Conservation (phyloP, 139 green algal species). For the Trebouxia sp. region DNA sequence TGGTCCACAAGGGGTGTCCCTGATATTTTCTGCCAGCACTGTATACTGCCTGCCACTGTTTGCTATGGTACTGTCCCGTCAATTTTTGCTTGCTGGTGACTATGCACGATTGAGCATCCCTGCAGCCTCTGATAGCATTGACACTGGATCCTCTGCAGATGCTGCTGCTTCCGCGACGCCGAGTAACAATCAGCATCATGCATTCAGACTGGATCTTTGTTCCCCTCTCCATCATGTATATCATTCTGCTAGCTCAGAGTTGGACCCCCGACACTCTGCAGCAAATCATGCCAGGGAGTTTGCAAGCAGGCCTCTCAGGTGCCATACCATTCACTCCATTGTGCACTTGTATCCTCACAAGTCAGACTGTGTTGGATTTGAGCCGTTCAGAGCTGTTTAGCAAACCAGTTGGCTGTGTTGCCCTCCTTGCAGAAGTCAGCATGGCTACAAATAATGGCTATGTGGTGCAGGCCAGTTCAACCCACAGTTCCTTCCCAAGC, state of each 20-base stretch:
- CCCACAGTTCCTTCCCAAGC: slow-evolving; percentile 74
- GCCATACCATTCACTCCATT: background rate
- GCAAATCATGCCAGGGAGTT: slow-evolving; percentile 71
- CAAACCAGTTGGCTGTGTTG: background rate
- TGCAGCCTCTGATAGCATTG: background rate
- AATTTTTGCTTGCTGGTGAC: background rate
- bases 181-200: background rate
- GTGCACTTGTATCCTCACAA: background rate
- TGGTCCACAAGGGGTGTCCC: background rate
- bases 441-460: background rate
- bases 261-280: slow-evolving; percentile 71
- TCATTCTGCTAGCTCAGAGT: slow-evolving; percentile 54
- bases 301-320: slow-evolving; percentile 60
- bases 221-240: slow-evolving; percentile 43
- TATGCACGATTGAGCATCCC: background rate
- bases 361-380: background rate
- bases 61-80: slow-evolving; percentile 13
- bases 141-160: background rate
- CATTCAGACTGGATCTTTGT: slow-evolving; percentile 4
- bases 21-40: slow-evolving; percentile 26
- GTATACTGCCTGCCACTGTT: slow-evolving; percentile 17
- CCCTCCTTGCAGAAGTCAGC: background rate
- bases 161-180: slow-evolving; percentile 1
- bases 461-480: slow-evolving; percentile 55
- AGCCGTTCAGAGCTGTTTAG: background rate